A percentile compares a stretch with the other conserved stretches of the same genome.
phyloP scores from a whole-genome alignment of 371 early-diverging fungal species.

The Mucor saturninus region DNA sequence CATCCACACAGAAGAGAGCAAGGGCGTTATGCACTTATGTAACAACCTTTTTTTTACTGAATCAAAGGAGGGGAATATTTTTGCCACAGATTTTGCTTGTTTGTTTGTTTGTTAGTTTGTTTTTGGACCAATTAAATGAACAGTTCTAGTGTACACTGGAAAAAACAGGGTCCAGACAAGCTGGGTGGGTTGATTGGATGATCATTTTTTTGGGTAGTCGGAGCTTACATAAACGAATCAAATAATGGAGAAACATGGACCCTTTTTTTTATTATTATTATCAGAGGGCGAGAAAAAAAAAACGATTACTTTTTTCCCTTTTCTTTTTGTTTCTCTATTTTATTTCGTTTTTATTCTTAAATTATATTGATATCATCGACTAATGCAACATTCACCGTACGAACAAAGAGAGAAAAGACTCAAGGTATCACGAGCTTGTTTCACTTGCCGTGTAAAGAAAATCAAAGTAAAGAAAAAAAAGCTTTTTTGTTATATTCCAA shows the following conservation, averaged over 20 bases:
- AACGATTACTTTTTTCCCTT: conserved; percentile 1
- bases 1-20: no score
- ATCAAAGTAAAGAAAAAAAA: conserved; percentile 42
- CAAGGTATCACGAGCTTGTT: conserved; percentile 53
- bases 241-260: conserved; percentile 23
- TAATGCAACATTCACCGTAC: background rate
- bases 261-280: conserved; percentile 19
- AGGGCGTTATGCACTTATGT: no score
- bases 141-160: no score
- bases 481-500: background rate
- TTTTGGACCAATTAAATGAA: no score
- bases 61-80: no score
- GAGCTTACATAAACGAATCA: conserved; percentile 30
- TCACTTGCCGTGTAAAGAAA: conserved; percentile 55
- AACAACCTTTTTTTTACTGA: no score
- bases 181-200: background rate
- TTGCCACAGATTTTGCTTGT: no score
- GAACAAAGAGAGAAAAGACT: conserved; percentile 41
- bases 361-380: conserved; percentile 1
- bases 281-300: background rate
- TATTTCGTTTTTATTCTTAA: conserved; percentile 6
- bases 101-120: no score
- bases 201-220: conserved; percentile 3
- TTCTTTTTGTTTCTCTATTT: conserved; percentile 5
- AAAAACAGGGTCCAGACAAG: conserved; percentile 14